phyloP scores from a whole-genome alignment of 257 asterid species.

The Ajuga chamaepitys region DNA sequence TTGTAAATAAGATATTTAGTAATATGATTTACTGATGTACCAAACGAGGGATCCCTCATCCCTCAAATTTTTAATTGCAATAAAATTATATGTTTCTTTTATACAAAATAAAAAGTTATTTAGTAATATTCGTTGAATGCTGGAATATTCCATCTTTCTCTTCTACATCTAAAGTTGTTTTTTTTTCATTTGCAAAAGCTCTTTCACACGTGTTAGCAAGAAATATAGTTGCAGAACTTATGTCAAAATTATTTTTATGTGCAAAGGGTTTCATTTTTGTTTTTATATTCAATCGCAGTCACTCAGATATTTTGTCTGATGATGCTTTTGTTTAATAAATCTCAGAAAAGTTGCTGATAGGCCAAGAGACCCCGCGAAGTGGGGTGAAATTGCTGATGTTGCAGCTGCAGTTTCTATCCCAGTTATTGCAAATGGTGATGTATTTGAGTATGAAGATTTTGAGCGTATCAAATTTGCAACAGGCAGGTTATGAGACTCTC shows the following conservation, averaged over 20 bases:
- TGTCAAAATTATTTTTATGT: not conserved
- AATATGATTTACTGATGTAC: too few species aligned
- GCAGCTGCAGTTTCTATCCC: slow-evolving; percentile 84
- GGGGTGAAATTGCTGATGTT: slow-evolving; percentile 87
- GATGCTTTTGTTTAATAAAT: slow-evolving; percentile 12
- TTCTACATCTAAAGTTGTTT: not conserved
- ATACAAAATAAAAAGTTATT: too few species aligned
- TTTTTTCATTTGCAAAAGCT: not conserved
- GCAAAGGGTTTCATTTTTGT: not conserved
- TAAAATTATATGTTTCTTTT: too few species aligned
- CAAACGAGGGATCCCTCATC: too few species aligned
- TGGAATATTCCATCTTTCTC: not conserved
- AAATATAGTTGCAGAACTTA: not conserved
- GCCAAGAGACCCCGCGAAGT: slow-evolving; percentile 97
- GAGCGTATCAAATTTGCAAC: slow-evolving; percentile 68
- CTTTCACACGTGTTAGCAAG: not conserved
- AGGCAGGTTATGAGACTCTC: slow-evolving; percentile 34
- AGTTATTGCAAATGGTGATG: slow-evolving; percentile 95
- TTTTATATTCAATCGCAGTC: slow-evolving; percentile 4
- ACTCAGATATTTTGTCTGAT: not conserved
- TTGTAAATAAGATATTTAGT: not conserved
- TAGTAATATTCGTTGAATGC: not conserved
- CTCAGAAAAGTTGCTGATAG: slow-evolving; percentile 82
- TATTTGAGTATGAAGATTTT: slow-evolving; percentile 77
- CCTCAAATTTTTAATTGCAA: too few species aligned